phyloP scores from a whole-genome alignment of 257 asterid genomes.

The Anisodus tanguticus region DNA sequence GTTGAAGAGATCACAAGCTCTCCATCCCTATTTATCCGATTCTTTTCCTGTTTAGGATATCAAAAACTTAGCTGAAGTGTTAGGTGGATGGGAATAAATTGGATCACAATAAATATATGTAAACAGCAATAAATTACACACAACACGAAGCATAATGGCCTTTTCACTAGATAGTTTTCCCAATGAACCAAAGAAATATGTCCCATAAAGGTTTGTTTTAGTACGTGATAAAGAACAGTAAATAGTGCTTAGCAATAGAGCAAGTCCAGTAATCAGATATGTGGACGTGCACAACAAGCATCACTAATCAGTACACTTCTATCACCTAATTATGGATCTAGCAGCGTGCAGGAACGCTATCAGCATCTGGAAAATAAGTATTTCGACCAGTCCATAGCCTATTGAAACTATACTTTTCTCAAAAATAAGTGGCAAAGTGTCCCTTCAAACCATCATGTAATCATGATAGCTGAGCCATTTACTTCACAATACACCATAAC shows the following conservation, averaged over 20 bases:
- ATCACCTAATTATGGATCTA: slow-evolving; percentile 16
- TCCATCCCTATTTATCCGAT: slow-evolving; percentile 86
- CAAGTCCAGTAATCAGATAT: slow-evolving; percentile 11
- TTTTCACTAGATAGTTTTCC: neutral
- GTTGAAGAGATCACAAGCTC: slow-evolving; percentile 89
- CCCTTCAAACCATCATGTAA: neutral
- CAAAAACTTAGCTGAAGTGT: neutral
- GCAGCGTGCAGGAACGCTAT: neutral
- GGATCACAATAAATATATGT: slow-evolving; percentile 10
- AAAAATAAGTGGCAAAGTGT: neutral
- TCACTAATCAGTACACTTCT: neutral
- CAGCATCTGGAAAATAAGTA: neutral
- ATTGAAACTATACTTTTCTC: neutral
- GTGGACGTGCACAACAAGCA: neutral
- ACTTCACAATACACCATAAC: slow-evolving; percentile 17
- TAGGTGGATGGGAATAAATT: neutral
- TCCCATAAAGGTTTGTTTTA: neutral
- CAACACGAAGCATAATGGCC: neutral
- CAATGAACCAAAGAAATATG: neutral
- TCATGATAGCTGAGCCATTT: neutral
- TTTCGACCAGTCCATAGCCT: neutral
- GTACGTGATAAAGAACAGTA: neutral
- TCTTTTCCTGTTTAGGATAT: slow-evolving; percentile 70
- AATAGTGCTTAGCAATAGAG: neutral
- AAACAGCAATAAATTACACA: neutral